Base-by-base conservation (phyloP, 1,284 basidiomycete genomes). In the Mycena citricolor region DNA sequence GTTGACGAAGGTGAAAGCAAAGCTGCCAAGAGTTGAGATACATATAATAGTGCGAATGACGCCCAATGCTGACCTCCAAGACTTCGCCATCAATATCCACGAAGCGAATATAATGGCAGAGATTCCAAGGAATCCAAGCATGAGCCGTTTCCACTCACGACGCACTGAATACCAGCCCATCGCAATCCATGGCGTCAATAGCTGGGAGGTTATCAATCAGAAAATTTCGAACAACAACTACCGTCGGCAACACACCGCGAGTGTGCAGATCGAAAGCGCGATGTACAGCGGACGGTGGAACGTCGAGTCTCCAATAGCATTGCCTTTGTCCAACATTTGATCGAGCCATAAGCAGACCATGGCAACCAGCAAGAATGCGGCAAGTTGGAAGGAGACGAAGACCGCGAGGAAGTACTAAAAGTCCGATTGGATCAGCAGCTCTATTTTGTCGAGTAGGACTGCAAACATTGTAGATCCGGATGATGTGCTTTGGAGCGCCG, bases 341-440 rank as follows among this genome's bases (percentile, higher is more conserved):
- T 52, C 50, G 16, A 52, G 50, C 50, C 50, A 52, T 17, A 52
- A 42, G 47, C 31, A 41, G 16, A 52, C 28, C 35, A 23, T 36
- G 6, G 50, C 47, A 29, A 52, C 44, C 38, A 52, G 34, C 34
- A 52, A 16, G 8, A 52, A 46, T 8, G 45, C 76, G 47, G 80
- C 76, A 36, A 81, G 52, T 75, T 77, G 81, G 30, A 81, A 61
- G 6, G 67, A 75, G 32, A 74, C 67, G 12, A 74, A 66, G n/a
- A 69, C 60, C 21, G 76, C 65, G 37, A 82, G 68, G 64, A 80
- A 80, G 64, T 79, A 81, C 31, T 75, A 51, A 22, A 78, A 78
- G 70, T n/a, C 68, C 56, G 43, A 76, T 76, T 0, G 73, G 75
- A 32, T n/a, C n/a, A n/a, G n/a, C n/a, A n/a, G n/a, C n/a, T n/a